A percentile compares a stretch with the other conserved stretches of the same genome.
phyloP scores from a whole-genome alignment of 352 stramenopile species.

The Pythium oligandrum region DNA sequence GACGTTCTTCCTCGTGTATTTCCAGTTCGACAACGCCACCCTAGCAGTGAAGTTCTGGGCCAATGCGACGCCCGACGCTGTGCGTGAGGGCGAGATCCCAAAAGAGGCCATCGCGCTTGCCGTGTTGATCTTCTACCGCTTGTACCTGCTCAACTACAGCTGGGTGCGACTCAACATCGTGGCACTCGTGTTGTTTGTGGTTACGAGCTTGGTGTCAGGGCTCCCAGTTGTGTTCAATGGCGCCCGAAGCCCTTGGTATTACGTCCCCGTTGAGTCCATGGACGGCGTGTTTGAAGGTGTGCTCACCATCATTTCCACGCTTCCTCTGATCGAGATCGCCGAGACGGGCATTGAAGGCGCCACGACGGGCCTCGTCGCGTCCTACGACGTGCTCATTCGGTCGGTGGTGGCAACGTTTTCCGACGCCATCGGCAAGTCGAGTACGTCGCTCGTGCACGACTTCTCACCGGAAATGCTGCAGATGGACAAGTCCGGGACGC shows the following conservation, averaged over 20 bases:
- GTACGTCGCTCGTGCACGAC: slow-evolving; percentile 25
- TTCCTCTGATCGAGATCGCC: slow-evolving; percentile 71
- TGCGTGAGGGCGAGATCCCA: slow-evolving; percentile 38
- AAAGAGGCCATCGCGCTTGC: slow-evolving; percentile 40
- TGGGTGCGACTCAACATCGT: slow-evolving; percentile 55
- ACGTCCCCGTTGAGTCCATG: slow-evolving; percentile 36
- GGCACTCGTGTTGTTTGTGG: slow-evolving; percentile 35
- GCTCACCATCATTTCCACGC: slow-evolving; percentile 42
- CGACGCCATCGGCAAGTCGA: slow-evolving; percentile 48
- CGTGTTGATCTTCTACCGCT: slow-evolving; percentile 44
- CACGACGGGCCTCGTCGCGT: slow-evolving; percentile 54
- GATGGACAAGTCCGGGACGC: slow-evolving; percentile 10
- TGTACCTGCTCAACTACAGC: slow-evolving; percentile 65
- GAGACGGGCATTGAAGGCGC: slow-evolving; percentile 69
- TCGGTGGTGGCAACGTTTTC: slow-evolving; percentile 59
- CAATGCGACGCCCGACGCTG: slow-evolving; percentile 26
- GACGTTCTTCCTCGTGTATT: slow-evolving; percentile 49
- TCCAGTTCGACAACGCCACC: slow-evolving; percentile 58
- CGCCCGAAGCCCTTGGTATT: slow-evolving; percentile 44
- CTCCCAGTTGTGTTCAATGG: slow-evolving; percentile 48
- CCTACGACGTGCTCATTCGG: slow-evolving; percentile 57
- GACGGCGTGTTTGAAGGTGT: slow-evolving; percentile 32
- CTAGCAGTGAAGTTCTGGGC: slow-evolving; percentile 48
- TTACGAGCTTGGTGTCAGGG: slow-evolving; percentile 23
- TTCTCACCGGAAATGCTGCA: slow-evolving; percentile 23